A percentile compares a stretch with the other conserved stretches of the same genome.
phyloP scores from a whole-genome alignment of 345 rosid genomes.

The Citrus hindsii region DNA sequence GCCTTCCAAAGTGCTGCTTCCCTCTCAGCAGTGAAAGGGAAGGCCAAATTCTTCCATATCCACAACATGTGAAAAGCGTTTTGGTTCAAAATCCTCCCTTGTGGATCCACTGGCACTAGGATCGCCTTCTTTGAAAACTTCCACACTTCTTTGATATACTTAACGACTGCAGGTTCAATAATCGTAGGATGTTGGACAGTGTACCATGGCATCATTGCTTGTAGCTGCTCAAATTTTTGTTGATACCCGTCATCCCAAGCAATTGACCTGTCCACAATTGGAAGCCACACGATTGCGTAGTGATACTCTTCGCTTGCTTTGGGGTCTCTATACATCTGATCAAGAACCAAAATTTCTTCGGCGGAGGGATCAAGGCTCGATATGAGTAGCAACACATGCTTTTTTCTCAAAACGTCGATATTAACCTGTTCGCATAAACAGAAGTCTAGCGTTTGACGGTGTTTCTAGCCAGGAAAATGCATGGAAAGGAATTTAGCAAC shows the following conservation, averaged over 20 bases:
- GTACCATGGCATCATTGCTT: slow-evolving; percentile 32
- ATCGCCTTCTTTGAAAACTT: slow-evolving; percentile 17
- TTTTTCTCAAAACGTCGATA: slow-evolving; percentile 24
- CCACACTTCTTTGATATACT: slow-evolving; percentile 36
- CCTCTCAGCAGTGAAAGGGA: slow-evolving; percentile 23
- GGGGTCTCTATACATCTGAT: slow-evolving; percentile 21
- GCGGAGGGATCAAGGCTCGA: slow-evolving; percentile 33
- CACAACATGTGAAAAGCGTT: slow-evolving; percentile 35
- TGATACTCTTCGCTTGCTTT: not conserved
- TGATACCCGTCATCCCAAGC: slow-evolving; percentile 23
- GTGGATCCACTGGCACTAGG: slow-evolving; percentile 32
- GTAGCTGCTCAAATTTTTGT: slow-evolving; percentile 17
- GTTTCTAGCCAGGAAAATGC: not conserved
- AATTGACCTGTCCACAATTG: slow-evolving; percentile 30
- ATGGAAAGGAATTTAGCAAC: not conserved
- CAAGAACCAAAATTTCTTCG: slow-evolving; percentile 31
- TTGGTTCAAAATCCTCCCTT: slow-evolving; percentile 19
- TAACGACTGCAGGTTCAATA: slow-evolving; percentile 24
- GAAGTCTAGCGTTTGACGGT: not conserved
- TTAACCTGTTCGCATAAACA: slow-evolving; percentile 15
- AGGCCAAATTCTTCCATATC: slow-evolving; percentile 29
- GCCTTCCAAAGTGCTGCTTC: slow-evolving; percentile 31
- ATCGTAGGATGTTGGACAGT: slow-evolving; percentile 26
- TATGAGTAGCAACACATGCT: slow-evolving; percentile 30
- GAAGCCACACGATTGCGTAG: slow-evolving; percentile 47